These are phyloP conservation scores for Aspergillus sp. DNA, from an alignment of 2,329 filamentous ascomycete species.

Conservation along the genomic window DNA sequence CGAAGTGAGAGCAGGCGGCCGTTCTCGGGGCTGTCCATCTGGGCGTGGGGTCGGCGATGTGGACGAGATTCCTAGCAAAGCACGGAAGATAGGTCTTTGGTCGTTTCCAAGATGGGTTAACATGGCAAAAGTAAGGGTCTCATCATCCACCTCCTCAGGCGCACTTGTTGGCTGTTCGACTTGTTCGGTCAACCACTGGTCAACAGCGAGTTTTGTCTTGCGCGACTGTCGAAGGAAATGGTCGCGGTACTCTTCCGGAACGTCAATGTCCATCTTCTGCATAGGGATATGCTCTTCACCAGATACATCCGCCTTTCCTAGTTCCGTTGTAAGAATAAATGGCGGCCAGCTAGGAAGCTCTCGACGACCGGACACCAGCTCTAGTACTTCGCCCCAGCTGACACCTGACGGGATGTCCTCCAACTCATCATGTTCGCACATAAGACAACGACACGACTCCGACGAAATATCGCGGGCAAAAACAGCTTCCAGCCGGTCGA, in stretches of 20 bases:
- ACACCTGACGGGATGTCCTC: slow-evolving; percentile 62
- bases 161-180: slow-evolving; percentile 71
- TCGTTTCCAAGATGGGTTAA: slow-evolving; percentile 77
- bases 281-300: slow-evolving; percentile 57
- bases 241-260: slow-evolving; percentile 88
- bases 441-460: slow-evolving; percentile 80
- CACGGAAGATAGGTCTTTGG: slow-evolving; percentile 78
- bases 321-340: slow-evolving; percentile 68
- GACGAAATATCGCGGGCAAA: slow-evolving; percentile 89
- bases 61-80: slow-evolving; percentile 65
- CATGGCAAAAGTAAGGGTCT: slow-evolving; percentile 91
- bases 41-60: slow-evolving; percentile 59
- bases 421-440: slow-evolving; percentile 69
- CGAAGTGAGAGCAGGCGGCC: slow-evolving; percentile 72
- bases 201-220: slow-evolving; percentile 87
- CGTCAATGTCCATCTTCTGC: slow-evolving; percentile 87
- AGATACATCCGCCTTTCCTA: slow-evolving; percentile 56
- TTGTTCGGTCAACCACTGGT: slow-evolving; percentile 83
- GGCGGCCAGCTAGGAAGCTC: slow-evolving; percentile 88
- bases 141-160: slow-evolving; percentile 88
- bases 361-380: slow-evolving; percentile 84
- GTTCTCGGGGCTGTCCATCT: slow-evolving; percentile 64
- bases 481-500: slow-evolving; percentile 89
- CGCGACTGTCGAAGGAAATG: slow-evolving; percentile 90
- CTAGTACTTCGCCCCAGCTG: slow-evolving; percentile 93